Conservation (phyloP, 257 asterid species). For the Datura wrightii region DNA sequence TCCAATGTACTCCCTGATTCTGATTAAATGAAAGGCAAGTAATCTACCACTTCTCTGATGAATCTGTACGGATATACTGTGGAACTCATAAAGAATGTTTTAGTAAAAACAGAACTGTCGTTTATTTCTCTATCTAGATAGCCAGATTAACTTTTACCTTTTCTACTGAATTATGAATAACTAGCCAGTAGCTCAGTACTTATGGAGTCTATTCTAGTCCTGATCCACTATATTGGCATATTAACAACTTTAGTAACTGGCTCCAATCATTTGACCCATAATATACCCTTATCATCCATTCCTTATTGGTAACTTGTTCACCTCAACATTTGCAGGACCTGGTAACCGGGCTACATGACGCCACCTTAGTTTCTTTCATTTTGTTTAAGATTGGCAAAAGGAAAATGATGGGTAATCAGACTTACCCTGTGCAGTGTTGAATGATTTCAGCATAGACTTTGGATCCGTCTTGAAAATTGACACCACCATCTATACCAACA, state of each 20-base stretch:
- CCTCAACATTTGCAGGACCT: background rate
- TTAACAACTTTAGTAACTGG: background rate
- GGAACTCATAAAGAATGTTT: background rate
- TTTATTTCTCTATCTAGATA: background rate
- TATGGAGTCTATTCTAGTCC: background rate
- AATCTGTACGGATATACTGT: background rate
- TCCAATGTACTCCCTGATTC: background rate
- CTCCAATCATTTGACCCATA: background rate
- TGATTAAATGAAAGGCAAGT: background rate
- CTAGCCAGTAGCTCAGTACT: background rate
- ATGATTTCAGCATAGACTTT: constrained; percentile 62
- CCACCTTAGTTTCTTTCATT: background rate
- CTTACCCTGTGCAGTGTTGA: constrained; percentile 93
- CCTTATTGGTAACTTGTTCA: background rate
- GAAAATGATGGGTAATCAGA: background rate
- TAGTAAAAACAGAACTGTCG: background rate
- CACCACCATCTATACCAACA: constrained; percentile 64
- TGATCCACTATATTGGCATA: background rate
- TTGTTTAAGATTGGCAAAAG: background rate
- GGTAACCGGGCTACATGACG: too few species aligned
- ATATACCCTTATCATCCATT: background rate
- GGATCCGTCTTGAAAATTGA: constrained; percentile 65
- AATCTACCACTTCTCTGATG: background rate
- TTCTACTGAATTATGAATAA: background rate
- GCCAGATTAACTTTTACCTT: background rate